Conservation (phyloP, 345 rosid genomes). For the Laguncularia racemosa region DNA sequence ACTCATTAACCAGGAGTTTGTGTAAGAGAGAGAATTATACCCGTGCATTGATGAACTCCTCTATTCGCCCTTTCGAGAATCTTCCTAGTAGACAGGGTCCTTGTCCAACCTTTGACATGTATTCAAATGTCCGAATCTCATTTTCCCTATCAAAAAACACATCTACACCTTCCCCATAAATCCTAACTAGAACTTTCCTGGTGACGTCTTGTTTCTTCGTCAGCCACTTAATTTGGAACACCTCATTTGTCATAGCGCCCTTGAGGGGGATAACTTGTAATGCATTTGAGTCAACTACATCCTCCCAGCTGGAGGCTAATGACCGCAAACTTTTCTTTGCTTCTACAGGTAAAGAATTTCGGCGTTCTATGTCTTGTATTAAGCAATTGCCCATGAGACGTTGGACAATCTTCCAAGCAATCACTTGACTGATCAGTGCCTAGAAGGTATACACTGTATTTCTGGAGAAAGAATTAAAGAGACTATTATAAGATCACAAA, state of each 20-base stretch:
- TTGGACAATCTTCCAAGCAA: too few species aligned
- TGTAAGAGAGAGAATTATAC: slow-evolving; percentile 22
- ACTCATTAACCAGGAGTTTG: not conserved
- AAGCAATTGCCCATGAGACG: slow-evolving; percentile 14
- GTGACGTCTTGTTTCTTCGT: slow-evolving; percentile 26
- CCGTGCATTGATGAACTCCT: slow-evolving; percentile 86
- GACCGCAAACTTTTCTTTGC: slow-evolving; percentile 48
- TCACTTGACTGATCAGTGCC: too few species aligned
- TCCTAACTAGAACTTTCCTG: slow-evolving; percentile 57
- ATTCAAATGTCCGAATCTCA: slow-evolving; percentile 84
- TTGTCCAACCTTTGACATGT: slow-evolving; percentile 75
- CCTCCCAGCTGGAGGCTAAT: slow-evolving; percentile 70
- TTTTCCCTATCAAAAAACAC: slow-evolving; percentile 69
- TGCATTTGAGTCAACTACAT: slow-evolving; percentile 52
- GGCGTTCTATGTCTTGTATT: slow-evolving; percentile 9
- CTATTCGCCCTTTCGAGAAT: slow-evolving; percentile 72
- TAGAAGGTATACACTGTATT: too few species aligned
- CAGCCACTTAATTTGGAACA: slow-evolving; percentile 51
- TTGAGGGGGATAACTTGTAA: slow-evolving; percentile 58
- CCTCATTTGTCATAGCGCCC: slow-evolving; percentile 94
- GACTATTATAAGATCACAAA: too few species aligned
- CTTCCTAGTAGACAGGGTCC: slow-evolving; percentile 86
- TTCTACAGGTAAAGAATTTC: slow-evolving; percentile 37
- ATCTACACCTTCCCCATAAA: slow-evolving; percentile 91
- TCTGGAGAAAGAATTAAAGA: too few species aligned